Conservation (phyloP, 352 stramenopile species). For the Phytophthora boehmeriae region DNA sequence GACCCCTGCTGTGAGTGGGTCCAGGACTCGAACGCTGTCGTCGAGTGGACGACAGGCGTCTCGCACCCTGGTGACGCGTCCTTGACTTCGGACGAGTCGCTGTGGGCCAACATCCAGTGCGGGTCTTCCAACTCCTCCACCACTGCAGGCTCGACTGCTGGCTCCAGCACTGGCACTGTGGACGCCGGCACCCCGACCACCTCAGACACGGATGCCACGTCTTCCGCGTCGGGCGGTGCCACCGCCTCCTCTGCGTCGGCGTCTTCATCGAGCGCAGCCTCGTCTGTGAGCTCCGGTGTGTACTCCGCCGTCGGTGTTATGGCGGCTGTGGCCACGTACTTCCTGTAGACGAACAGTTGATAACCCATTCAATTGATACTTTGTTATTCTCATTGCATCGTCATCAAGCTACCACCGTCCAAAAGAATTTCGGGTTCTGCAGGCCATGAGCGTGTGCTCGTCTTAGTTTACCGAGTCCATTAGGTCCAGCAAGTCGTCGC, state of each 20-base stretch:
- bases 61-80: constrained; percentile 40
- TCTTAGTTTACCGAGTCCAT: constrained; percentile 78
- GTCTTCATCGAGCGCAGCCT: constrained; percentile 26
- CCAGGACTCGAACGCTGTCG: constrained; percentile 27
- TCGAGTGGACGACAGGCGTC: constrained; percentile 29
- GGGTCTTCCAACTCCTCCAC: constrained; percentile 14
- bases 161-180: constrained; percentile 18
- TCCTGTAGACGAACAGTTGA: constrained; percentile 17
- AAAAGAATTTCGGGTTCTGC: too few species aligned
- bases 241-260: too few species aligned
- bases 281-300: constrained; percentile 21
- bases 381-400: not conserved
- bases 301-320: constrained; percentile 24
- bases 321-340: constrained; percentile 20
- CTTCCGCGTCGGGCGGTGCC: constrained; percentile 3
- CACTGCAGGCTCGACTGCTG: constrained; percentile 3
- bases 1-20: constrained; percentile 82
- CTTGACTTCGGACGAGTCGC: constrained; percentile 30
- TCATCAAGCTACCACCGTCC: too few species aligned
- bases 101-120: constrained; percentile 41
- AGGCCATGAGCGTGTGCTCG: not conserved
- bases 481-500: constrained; percentile 86
- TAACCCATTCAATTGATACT: not conserved
- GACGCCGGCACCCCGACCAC: constrained; percentile 17
- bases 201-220: constrained; percentile 4